Conservation (phyloP, 176 grass and related monocot species). For the Dendrocalamus sinicus region DNA sequence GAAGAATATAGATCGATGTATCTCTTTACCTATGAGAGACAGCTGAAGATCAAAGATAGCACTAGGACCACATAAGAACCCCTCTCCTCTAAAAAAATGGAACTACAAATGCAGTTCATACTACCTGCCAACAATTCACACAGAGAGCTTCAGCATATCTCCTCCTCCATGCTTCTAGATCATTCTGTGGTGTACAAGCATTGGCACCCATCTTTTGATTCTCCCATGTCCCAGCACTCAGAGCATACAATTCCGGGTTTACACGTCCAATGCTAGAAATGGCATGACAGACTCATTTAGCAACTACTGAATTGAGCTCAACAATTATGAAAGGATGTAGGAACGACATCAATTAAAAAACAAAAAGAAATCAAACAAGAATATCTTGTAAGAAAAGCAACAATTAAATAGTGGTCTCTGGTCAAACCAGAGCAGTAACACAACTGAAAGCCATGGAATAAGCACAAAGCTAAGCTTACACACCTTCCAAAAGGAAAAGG, state of each 20-base stretch:
- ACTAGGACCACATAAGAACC: neutral
- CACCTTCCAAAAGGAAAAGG: slow-evolving; percentile 99
- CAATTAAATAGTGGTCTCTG: neutral
- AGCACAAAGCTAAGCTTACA: slow-evolving; percentile 29
- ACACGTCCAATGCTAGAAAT: slow-evolving; percentile 87
- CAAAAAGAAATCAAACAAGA: neutral
- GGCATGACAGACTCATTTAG: slow-evolving; percentile 29
- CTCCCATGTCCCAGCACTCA: slow-evolving; percentile 80
- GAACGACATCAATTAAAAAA: slow-evolving; percentile 10
- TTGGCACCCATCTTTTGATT: slow-evolving; percentile 43
- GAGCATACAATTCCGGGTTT: slow-evolving; percentile 86
- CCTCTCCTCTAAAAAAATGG: neutral
- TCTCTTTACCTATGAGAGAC: slow-evolving; percentile 77
- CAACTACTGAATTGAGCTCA: neutral
- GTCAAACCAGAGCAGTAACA: slow-evolving; percentile 33
- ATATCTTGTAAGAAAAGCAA: neutral
- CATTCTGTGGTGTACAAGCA: slow-evolving; percentile 50
- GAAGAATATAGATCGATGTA: slow-evolving; percentile 89
- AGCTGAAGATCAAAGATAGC: slow-evolving; percentile 18
- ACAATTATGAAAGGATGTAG: neutral
- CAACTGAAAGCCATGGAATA: slow-evolving; percentile 41
- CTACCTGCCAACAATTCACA: slow-evolving; percentile 95
- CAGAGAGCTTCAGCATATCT: slow-evolving; percentile 87
- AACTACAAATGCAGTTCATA: slow-evolving; percentile 32
- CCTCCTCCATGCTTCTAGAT: slow-evolving; percentile 74